Percentiles rank a stretch among this genome's conserved stretches.
Evolutionary conservation across 1,284 basidiomycete species (phyloP).

Genomic region (Malassezia obtusa): DNA sequence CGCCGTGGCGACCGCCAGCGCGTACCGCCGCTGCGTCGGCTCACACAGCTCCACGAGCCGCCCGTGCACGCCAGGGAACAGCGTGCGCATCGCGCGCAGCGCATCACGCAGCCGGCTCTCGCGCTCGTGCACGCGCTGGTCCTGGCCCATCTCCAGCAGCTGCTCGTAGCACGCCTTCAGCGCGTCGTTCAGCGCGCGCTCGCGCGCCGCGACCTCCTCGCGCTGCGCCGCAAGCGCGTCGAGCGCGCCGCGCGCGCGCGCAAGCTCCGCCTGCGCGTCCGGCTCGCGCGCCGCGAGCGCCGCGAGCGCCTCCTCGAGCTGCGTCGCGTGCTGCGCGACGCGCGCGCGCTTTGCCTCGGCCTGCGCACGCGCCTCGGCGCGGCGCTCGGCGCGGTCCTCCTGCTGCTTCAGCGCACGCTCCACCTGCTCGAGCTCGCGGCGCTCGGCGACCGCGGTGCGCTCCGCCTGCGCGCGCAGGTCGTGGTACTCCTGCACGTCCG

Average conservation of each 20-base stretch:
- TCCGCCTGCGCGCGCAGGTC: constrained; percentile 57
- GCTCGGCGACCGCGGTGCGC: constrained; percentile 69
- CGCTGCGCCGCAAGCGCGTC: constrained; percentile 67
- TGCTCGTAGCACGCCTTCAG: constrained; percentile 72
- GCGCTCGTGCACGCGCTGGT: constrained; percentile 61
- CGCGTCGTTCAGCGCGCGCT: constrained; percentile 64
- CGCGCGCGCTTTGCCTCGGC: constrained; percentile 58
- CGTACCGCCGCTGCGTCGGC: constrained; percentile 83
- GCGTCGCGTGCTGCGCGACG: constrained; percentile 57
- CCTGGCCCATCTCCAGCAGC: constrained; percentile 54
- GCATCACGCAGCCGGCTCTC: constrained; percentile 78
- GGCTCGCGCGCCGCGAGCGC: constrained; percentile 46
- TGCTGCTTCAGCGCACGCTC: constrained; percentile 72
- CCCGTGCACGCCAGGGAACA: constrained; percentile 53
- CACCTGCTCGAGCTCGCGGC: constrained; percentile 71
- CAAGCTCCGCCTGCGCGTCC: constrained; percentile 16
- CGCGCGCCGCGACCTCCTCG: constrained; percentile 53
- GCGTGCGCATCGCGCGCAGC: constrained; percentile 65
- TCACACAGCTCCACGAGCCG: constrained; percentile 85
- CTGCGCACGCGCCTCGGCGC: constrained; percentile 58
- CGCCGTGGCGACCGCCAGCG: constrained; percentile 84
- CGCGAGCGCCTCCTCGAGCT: constrained; percentile 56
- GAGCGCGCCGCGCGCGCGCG: constrained; percentile 58
- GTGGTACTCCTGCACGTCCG: constrained; percentile 78
- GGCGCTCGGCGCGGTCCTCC: constrained; percentile 55